Conservation (phyloP, 2,329 filamentous ascomycete species). For the Calycina herbarum region DNA sequence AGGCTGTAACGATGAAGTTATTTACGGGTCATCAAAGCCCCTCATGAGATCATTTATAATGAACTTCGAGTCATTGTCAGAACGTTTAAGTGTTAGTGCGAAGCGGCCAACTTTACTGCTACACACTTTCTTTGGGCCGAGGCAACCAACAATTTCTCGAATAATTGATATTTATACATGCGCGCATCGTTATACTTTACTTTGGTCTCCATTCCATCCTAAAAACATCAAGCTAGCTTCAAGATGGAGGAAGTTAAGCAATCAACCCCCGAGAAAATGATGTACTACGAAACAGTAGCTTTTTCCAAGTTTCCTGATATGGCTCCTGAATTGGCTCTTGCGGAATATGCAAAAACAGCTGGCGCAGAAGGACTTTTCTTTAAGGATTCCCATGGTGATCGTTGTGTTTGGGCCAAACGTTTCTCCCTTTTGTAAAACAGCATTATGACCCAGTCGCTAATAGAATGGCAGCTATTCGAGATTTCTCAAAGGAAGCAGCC, state of each 20-base stretch:
- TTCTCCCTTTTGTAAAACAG: background rate
- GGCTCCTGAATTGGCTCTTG: background rate
- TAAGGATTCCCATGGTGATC: background rate
- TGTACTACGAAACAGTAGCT: background rate
- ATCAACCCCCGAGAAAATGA: background rate
- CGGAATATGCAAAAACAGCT: background rate
- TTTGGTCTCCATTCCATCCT: background rate
- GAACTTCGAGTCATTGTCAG: too few species aligned
- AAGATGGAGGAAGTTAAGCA: background rate
- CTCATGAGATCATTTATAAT: too few species aligned
- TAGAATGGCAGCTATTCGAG: background rate
- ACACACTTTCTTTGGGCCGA: too few species aligned
- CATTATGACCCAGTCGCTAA: background rate
- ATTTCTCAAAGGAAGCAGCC: background rate
- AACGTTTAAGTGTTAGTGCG: too few species aligned
- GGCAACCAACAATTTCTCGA: too few species aligned
- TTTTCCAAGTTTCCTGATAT: background rate
- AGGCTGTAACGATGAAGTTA: too few species aligned
- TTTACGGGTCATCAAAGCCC: too few species aligned
- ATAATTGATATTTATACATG: background rate
- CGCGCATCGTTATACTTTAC: background rate
- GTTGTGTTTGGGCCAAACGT: background rate
- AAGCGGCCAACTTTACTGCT: too few species aligned
- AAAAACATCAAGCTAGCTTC: background rate
- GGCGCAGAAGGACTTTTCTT: conserved; percentile 1